These are phyloP conservation scores for Geotrichum aggregatum DNA, from an alignment of 1,139 yeast genomes.

Conservation along the genomic window DNA sequence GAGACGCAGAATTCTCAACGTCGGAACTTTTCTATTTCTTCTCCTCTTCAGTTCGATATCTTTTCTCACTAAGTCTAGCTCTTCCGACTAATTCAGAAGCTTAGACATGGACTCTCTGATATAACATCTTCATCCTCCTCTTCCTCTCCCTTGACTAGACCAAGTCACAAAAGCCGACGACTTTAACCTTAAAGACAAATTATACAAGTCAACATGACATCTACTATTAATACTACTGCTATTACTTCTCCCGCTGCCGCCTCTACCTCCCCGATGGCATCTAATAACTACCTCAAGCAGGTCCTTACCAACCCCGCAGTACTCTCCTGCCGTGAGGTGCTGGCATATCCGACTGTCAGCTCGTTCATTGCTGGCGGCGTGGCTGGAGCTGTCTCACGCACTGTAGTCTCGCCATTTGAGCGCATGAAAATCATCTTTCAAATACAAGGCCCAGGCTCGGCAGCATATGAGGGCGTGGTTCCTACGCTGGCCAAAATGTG, in stretches of 20 bases:
- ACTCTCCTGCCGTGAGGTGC: slow-evolving; percentile 24
- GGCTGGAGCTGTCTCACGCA: slow-evolving; percentile 91
- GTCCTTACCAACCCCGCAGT: slow-evolving; percentile 16
- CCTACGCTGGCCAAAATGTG: slow-evolving; percentile 76
- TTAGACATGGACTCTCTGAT: too few species aligned
- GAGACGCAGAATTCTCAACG: too few species aligned
- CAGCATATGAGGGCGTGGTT: slow-evolving; percentile 62
- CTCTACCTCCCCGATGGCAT: not conserved
- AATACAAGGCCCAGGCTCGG: slow-evolving; percentile 67
- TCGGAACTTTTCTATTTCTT: not conserved
- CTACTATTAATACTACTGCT: not conserved
- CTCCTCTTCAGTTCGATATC: not conserved
- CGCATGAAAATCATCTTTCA: slow-evolving; percentile 89
- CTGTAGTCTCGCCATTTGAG: slow-evolving; percentile 92
- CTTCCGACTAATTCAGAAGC: too few species aligned
- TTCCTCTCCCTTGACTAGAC: not conserved
- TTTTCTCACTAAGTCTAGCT: too few species aligned
- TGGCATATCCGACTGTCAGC: slow-evolving; percentile 42
- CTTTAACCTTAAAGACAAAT: too few species aligned
- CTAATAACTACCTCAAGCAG: slow-evolving; percentile 7
- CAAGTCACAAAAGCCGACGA: not conserved
- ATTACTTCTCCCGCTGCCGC: not conserved
- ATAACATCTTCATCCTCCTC: not conserved
- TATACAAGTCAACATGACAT: not conserved
- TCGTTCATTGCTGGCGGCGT: slow-evolving; percentile 73